Conservation (phyloP, 345 rosid genomes). For the Diplotaxis tenuifolia region DNA sequence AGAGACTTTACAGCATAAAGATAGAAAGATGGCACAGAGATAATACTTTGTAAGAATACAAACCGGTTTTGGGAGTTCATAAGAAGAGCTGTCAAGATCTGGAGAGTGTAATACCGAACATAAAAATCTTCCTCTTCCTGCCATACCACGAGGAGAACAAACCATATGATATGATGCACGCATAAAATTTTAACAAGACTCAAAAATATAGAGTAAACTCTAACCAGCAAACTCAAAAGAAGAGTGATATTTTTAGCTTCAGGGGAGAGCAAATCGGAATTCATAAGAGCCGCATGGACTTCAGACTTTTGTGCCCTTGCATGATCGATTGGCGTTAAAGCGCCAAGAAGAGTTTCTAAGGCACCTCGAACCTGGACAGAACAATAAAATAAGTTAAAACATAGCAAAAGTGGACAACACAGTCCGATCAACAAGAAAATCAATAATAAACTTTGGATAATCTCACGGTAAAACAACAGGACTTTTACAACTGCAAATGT, state of each 20-base stretch:
- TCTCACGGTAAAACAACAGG: slow-evolving; percentile 13
- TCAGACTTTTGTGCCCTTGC: slow-evolving; percentile 68
- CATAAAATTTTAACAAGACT: not conserved
- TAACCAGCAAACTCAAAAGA: slow-evolving; percentile 85
- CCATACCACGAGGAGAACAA: slow-evolving; percentile 29
- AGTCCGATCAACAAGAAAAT: slow-evolving; percentile 6
- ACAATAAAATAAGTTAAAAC: slow-evolving; percentile 9
- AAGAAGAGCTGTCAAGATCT: slow-evolving; percentile 87
- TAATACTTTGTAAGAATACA: slow-evolving; percentile 17
- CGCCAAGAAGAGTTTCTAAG: slow-evolving; percentile 88
- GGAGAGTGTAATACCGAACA: slow-evolving; percentile 91
- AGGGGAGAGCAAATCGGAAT: slow-evolving; percentile 87
- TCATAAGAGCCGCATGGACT: slow-evolving; percentile 89
- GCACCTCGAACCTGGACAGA: slow-evolving; percentile 77
- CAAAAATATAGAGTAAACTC: not conserved
- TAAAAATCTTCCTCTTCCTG: slow-evolving; percentile 97
- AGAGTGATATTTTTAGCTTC: slow-evolving; percentile 93
- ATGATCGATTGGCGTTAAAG: slow-evolving; percentile 83
- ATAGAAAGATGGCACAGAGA: not conserved
- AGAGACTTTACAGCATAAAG: slow-evolving; percentile 35
- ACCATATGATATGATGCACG: not conserved
- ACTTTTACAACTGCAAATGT: not conserved
- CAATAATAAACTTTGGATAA: not conserved
- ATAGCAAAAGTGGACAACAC: not conserved
- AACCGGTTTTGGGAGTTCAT: slow-evolving; percentile 87